Conservation (phyloP, 2,329 filamentous ascomycete species). For the Colletotrichum liriopes region DNA sequence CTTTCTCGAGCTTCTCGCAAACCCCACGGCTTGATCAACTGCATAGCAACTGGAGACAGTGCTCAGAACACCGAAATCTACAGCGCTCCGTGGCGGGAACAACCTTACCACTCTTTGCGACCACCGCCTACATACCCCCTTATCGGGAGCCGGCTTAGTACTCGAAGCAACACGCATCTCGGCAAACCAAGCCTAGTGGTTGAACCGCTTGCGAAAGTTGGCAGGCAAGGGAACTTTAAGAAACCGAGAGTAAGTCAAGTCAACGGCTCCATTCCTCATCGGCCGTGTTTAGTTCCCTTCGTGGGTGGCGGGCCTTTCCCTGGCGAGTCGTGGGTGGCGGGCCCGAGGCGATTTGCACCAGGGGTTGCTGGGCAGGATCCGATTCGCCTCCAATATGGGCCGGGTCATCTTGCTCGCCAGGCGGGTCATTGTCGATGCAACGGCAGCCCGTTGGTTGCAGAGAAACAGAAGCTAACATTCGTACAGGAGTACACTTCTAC, state of each 20-base stretch:
- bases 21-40: slow-evolving; percentile 21
- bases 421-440: slow-evolving; percentile 1
- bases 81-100: neutral
- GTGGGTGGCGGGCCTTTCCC: neutral
- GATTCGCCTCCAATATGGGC: slow-evolving; percentile 21
- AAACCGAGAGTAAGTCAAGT: slow-evolving; percentile 1
- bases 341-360: slow-evolving; percentile 25
- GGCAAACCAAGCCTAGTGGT: neutral
- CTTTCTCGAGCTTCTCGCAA: slow-evolving; percentile 42
- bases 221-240: neutral
- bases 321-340: slow-evolving; percentile 6
- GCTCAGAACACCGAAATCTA: neutral
- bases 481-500: slow-evolving; percentile 12
- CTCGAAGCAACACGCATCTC: neutral
- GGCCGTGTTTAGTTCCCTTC: neutral
- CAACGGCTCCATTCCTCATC: neutral
- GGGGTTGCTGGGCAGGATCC: slow-evolving; percentile 29
- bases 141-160: neutral
- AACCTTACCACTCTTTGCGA: neutral
- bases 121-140: neutral
- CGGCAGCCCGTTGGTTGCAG: neutral
- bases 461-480: slow-evolving; percentile 18
- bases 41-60: slow-evolving; percentile 9
- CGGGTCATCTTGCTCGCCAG: neutral
- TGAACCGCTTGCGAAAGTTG: neutral